Evolutionary conservation across 257 asterid genomes (phyloP), one percentile per base, ranked within the genome.

Genomic region (Solanum gracilifrons): DNA sequence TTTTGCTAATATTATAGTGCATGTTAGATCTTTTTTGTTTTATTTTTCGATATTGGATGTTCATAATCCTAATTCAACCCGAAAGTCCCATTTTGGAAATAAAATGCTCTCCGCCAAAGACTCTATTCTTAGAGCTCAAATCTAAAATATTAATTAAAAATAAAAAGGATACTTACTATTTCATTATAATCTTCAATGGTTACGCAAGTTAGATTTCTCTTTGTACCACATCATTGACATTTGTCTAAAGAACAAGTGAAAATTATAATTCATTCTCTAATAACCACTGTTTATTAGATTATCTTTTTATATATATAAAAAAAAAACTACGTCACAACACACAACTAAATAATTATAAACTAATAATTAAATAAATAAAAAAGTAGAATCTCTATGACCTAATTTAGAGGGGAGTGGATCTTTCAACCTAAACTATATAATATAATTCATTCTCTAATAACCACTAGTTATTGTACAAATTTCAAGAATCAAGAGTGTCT

Each of bases 21-120:
- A 73, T 1, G 29, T 35, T 73, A 35, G 27, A 33, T 73, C 4
- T 20, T 33, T 74, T 74, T 35, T 4, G 3, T 74, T 36, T 36
- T 36, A 21, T 74, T 21, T 5, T 9, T 6, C 1, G 20, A 0
- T 21, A 0, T 10, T 4, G 0, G 3, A 7, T 36, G 1, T 4
- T 13, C 7, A 25, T 37, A 23, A 37, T 75, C 4, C 6, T 2
- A 25, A 37, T 75, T 75, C 6, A 37, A 2, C 0, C 7, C 2
- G 12, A 12, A 74, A 74, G 10, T 36, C 5, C 5, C 20, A 10
- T 5, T 74, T 74, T 74, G 5, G 2, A 18, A 18, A 11, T 36
- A 74, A 74, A 36, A 11, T 23, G 2, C 2, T 41, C 3, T 1
- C 3, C 3, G 2, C 5, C 35, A 13, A 25, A 39, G 2, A 25